Evolutionary conservation across 2,329 filamentous ascomycete species (phyloP).

Genomic region (Fusarium sp.): DNA sequence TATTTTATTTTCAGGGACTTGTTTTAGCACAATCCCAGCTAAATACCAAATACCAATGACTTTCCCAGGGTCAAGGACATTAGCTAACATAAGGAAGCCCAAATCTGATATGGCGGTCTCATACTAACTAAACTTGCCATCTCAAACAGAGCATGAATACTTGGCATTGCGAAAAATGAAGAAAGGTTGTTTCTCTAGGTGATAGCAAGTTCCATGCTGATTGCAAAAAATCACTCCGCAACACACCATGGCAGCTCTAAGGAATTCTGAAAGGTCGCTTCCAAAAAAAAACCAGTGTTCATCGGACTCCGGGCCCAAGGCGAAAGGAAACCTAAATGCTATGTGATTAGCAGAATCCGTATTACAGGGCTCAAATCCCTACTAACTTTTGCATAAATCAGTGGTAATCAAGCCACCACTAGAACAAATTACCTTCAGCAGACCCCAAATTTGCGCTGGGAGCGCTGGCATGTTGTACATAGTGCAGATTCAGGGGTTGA

Average conservation of each 20-base stretch:
- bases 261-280: neutral
- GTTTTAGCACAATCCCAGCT: neutral
- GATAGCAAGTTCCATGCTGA: neutral
- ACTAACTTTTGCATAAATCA: neutral
- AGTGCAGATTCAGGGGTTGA: neutral
- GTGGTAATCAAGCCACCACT: accelerated
- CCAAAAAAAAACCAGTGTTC: neutral
- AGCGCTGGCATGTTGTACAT: neutral
- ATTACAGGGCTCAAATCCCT: neutral
- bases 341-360: neutral
- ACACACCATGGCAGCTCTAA: neutral
- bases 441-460: neutral
- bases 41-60: accelerated
- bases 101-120: neutral
- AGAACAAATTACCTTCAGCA: accelerated
- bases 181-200: neutral
- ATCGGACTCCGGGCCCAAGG: neutral
- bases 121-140: neutral
- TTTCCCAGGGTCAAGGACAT: too few relatives aligned
- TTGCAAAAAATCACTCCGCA: neutral
- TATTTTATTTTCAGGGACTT: neutral
- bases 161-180: neutral
- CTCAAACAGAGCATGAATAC: accelerated
- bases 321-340: neutral
- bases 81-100: neutral